A percentile compares a stretch with the other conserved stretches of the same genome.
Evolutionary conservation across 129 eudicot species (phyloP).

Genomic region (Helianthus tuberosus): DNA sequence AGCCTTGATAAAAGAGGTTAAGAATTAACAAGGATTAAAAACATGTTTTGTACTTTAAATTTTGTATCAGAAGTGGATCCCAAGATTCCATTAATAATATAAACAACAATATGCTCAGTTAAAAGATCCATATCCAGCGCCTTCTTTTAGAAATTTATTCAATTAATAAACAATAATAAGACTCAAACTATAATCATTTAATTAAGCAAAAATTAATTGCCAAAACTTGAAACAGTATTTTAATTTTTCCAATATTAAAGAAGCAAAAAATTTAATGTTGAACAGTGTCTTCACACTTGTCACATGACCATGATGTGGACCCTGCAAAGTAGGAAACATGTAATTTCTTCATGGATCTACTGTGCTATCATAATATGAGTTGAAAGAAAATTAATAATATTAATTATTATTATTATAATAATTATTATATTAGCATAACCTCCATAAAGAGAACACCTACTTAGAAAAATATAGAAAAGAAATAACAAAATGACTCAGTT

Average conservation of each 20-base stretch:
- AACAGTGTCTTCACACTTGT: constrained; percentile 40
- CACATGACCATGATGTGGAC: constrained; percentile 41
- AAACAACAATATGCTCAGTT: constrained; percentile 25
- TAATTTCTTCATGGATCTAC: constrained; percentile 38
- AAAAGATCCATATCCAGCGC: constrained; percentile 36
- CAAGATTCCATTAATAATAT: constrained; percentile 37
- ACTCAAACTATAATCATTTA: constrained; percentile 23
- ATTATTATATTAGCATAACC: constrained; percentile 23
- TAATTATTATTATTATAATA: not conserved
- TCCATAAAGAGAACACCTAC: constrained; percentile 21
- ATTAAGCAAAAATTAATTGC: constrained; percentile 25
- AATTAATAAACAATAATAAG: constrained; percentile 25
- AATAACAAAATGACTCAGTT: constrained; percentile 32
- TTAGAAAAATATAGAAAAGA: constrained; percentile 15
- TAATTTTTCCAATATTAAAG: constrained; percentile 8
- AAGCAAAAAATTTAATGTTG: constrained; percentile 23
- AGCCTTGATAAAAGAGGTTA: constrained; percentile 17
- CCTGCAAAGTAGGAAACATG: constrained; percentile 41
- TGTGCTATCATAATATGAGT: constrained; percentile 33
- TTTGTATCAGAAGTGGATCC: constrained; percentile 34
- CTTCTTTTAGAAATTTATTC: constrained; percentile 24
- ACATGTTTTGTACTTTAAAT: constrained; percentile 38
- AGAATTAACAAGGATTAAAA: constrained; percentile 24
- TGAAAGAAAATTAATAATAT: constrained; percentile 15
- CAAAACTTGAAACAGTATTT: constrained; percentile 14